Base-by-base conservation (phyloP, 2,329 filamentous ascomycete genomes). In the Chrysoporthe deuterocubensis region DNA sequence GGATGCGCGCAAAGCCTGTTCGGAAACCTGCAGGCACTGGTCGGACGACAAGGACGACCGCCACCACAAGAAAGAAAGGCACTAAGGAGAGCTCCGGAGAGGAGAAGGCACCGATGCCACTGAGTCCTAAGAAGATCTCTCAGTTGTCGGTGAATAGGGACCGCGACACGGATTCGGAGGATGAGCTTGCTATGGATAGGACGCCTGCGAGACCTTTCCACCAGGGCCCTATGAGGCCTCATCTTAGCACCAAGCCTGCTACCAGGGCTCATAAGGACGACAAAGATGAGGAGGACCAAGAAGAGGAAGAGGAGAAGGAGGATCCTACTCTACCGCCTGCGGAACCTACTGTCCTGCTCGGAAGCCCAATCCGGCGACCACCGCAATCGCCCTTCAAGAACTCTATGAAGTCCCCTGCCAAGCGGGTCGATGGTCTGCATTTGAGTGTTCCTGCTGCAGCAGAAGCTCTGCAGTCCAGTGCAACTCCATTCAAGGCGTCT, bases 101-200 rank as follows among this genome's bases (percentile, higher is more conserved):
- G 56, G 75, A 73, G 71, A 59, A 65, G 32, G 70, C 68, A 66
- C 43, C 75, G 71, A 82, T 82, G 66, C 87, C 88, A 44, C 79
- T 90, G 64, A 89, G 87, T 78, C 87, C 87, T 78, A 89, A 86
- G 81, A 90, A 90, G 81, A 83, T 87, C 72, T 87, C 86, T 52
- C 86, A 89, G 78, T 80, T 89, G 72, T 80, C 82, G 62, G 71
- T 74, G 73, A 77, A 68, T 42, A 66, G 66, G 54, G 72, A 74
- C 18, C 77, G 78, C 71, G 84, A 85, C 63, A 73, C 75, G 40
- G 80, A 81, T 42, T 88, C 87, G 16, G 87, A 90, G 62, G 87
- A 90, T 73, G 87, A 90, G 75, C 82, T 90, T 46, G 84, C 80
- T 11, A 81, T 79, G 54, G 84, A 86, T 69, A 82, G 83, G 71